Evolutionary conservation across 2,329 filamentous ascomycete species (phyloP).

Genomic region (Fusarium floridanum): DNA sequence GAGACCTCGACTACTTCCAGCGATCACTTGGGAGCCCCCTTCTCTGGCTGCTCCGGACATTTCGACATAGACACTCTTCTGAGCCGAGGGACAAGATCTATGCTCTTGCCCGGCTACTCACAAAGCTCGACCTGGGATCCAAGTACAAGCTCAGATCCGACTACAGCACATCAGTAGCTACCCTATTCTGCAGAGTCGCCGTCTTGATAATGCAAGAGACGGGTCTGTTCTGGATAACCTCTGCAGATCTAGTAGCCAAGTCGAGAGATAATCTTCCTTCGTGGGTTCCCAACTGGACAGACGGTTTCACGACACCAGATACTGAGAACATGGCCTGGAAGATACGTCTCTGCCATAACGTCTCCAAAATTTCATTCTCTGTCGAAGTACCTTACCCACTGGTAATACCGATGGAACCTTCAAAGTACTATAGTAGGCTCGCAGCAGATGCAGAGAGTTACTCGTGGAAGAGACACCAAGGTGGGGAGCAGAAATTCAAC

Average conservation of each 20-base stretch:
- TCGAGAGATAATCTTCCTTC: slow-evolving; percentile 36
- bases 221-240: slow-evolving; percentile 39
- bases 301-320: slow-evolving; percentile 23
- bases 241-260: slow-evolving; percentile 30
- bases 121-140: slow-evolving; percentile 11
- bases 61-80: slow-evolving; percentile 28
- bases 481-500: background rate
- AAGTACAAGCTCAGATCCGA: slow-evolving; percentile 6
- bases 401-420: slow-evolving; percentile 3
- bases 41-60: slow-evolving; percentile 36
- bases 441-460: background rate
- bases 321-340: slow-evolving; percentile 21
- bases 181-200: slow-evolving; percentile 24
- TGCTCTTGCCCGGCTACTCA: slow-evolving; percentile 25
- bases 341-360: slow-evolving; percentile 38
- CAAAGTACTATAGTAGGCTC: slow-evolving; percentile 13
- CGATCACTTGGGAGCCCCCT: slow-evolving; percentile 33
- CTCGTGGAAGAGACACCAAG: slow-evolving; percentile 5
- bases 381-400: background rate
- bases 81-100: slow-evolving; percentile 39
- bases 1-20: slow-evolving; percentile 24
- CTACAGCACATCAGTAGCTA: slow-evolving; percentile 19
- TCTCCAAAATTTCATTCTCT: slow-evolving; percentile 11
- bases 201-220: slow-evolving; percentile 33
- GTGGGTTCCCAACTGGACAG: slow-evolving; percentile 40